Conservation (phyloP, 1,284 basidiomycete species). For the Termitomyces sp. region DNA sequence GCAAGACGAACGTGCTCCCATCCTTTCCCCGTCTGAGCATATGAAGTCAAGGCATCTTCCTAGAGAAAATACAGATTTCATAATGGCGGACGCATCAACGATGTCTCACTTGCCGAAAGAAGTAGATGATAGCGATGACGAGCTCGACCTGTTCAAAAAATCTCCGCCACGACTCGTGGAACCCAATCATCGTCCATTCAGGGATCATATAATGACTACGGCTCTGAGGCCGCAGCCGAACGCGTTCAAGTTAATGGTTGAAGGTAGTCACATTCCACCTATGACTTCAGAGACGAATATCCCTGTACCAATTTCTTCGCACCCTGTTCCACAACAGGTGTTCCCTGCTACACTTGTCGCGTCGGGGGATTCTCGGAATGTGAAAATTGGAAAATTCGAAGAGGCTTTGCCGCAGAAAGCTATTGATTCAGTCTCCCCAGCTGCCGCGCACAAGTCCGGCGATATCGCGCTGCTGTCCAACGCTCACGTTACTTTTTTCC, state of each 20-base stretch:
- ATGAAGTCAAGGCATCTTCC: not conserved
- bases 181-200: not conserved
- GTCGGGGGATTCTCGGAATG: not conserved
- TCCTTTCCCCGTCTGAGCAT: not conserved
- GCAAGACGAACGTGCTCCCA: not conserved
- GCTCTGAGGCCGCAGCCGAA: not conserved
- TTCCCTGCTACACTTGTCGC: not conserved
- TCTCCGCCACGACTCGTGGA: slow-evolving; percentile 4
- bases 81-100: not conserved
- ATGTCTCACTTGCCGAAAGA: slow-evolving; percentile 1
- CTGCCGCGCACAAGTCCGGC: not conserved
- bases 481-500: not conserved
- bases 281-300: not conserved
- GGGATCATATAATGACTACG: not conserved
- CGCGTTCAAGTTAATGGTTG: not conserved
- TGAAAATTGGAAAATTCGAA: not conserved
- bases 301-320: not conserved
- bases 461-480: not conserved
- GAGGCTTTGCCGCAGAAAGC: not conserved
- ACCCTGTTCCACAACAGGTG: not conserved
- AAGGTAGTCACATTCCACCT: not conserved
- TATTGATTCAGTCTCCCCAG: not conserved
- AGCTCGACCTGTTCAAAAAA: slow-evolving; percentile 25
- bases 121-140: slow-evolving; percentile 23
- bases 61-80: not conserved